Evolutionary conservation across 805 yeast genomes (phyloP).

Genomic region (Starmera pachycereana): DNA sequence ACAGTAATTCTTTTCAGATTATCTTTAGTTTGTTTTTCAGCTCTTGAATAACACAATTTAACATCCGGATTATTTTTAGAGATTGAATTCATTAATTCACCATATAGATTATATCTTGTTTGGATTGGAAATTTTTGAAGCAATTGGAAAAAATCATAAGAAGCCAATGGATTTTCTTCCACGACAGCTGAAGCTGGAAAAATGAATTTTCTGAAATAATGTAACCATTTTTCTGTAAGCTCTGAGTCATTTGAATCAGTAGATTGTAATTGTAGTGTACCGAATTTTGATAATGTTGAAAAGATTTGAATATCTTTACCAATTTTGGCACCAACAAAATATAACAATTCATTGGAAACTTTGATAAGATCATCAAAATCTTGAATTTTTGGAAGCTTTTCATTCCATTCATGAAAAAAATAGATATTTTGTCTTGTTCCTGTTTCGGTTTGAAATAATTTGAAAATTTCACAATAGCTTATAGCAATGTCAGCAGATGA

Average conservation of each 20-base stretch:
- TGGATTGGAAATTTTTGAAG: conserved; percentile 47
- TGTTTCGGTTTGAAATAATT: conserved; percentile 15
- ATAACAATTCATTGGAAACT: conserved; percentile 38
- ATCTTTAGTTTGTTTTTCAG: conserved; percentile 73
- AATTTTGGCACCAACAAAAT: conserved; percentile 45
- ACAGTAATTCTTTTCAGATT: conserved; percentile 72
- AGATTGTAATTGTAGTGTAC: conserved; percentile 25
- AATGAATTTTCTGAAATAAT: conserved; percentile 52
- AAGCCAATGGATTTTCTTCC: conserved; percentile 45
- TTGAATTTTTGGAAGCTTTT: conserved; percentile 26
- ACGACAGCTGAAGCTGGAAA: conserved; percentile 44
- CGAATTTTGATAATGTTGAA: conserved; percentile 54
- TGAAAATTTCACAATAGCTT: conserved; percentile 18
- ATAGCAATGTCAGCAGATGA: background rate
- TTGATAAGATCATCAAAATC: conserved; percentile 34
- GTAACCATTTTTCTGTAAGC: conserved; percentile 37
- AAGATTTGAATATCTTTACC: conserved; percentile 38
- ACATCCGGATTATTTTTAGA: conserved; percentile 46
- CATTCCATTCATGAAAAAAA: conserved; percentile 42
- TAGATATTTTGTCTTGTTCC: conserved; percentile 17
- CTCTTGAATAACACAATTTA: conserved; percentile 48
- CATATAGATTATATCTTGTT: conserved; percentile 66
- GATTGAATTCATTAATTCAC: conserved; percentile 55
- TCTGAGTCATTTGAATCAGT: conserved; percentile 4
- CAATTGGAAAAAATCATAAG: conserved; percentile 49